phyloP scores from a whole-genome alignment of 768 basidiomycete genomes.

The Hygrocybe coccinea region DNA sequence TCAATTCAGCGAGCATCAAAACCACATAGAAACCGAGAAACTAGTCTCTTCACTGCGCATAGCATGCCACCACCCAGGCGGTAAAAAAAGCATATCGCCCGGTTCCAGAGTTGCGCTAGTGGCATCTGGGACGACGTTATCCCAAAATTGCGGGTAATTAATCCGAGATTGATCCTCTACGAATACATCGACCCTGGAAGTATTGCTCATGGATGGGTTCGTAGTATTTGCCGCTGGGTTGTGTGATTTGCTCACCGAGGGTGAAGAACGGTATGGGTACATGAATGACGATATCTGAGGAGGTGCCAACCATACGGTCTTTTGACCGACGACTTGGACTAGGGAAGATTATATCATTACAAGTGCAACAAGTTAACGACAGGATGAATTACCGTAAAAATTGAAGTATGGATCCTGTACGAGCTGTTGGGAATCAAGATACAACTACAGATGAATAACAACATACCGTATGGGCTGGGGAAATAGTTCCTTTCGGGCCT shows the following conservation, averaged over 20 bases:
- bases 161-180: constrained; percentile 13
- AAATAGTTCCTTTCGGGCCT: constrained; percentile 71
- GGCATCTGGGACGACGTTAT: constrained; percentile 54
- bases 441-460: constrained; percentile 9
- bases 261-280: constrained; percentile 43
- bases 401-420: constrained; percentile 90
- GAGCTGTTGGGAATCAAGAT: constrained; percentile 6
- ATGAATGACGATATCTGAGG: constrained; percentile 53
- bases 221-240: constrained; percentile 38
- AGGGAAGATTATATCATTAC: constrained; percentile 10
- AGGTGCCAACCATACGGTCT: constrained; percentile 90
- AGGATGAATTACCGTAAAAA: constrained; percentile 58
- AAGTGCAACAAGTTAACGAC: constrained; percentile 4
- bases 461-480: constrained; percentile 82
- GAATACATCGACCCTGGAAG: constrained; percentile 80
- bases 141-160: constrained; percentile 50
- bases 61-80: constrained; percentile 93
- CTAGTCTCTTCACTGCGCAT: constrained; percentile 80
- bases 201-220: constrained; percentile 65
- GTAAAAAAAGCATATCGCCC: constrained; percentile 86
- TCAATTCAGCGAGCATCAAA: constrained; percentile 36
- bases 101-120: constrained; percentile 61
- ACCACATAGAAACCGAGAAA: constrained; percentile 91
- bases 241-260: constrained; percentile 20
- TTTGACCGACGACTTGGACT: constrained; percentile 87